phyloP scores from a whole-genome alignment of 495 filamentous ascomycete genomes.

The Trichoderma asperelloides region DNA sequence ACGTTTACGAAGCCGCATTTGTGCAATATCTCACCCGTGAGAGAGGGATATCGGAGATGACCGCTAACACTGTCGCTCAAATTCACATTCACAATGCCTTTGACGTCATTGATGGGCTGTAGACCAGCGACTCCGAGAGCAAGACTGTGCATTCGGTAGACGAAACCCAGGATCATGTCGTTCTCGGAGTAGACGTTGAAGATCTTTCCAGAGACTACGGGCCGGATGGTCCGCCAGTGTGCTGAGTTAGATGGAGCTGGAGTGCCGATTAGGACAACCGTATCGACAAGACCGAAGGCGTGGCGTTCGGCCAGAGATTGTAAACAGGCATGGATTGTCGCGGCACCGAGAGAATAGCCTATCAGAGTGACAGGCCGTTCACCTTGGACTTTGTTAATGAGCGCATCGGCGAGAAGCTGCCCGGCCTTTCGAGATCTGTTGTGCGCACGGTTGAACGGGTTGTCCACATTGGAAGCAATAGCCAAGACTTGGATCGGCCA shows the following conservation, averaged over 20 bases:
- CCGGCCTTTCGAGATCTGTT: slow-evolving; percentile 75
- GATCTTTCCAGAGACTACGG: slow-evolving; percentile 62
- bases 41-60: slow-evolving; percentile 60
- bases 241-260: slow-evolving; percentile 57
- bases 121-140: slow-evolving; percentile 72
- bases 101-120: slow-evolving; percentile 51
- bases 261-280: slow-evolving; percentile 72
- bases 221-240: slow-evolving; percentile 61
- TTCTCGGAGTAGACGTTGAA: slow-evolving; percentile 73
- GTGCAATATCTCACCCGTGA: slow-evolving; percentile 59
- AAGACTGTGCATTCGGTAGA: slow-evolving; percentile 68
- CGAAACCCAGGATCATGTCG: slow-evolving; percentile 66
- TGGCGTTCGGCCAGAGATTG: slow-evolving; percentile 55
- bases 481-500: slow-evolving; percentile 70
- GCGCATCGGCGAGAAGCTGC: slow-evolving; percentile 69
- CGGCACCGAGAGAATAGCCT: slow-evolving; percentile 76
- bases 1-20: slow-evolving; percentile 61
- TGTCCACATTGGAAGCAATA: slow-evolving; percentile 59
- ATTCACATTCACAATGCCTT: slow-evolving; percentile 67
- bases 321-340: slow-evolving; percentile 73
- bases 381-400: slow-evolving; percentile 78
- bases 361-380: slow-evolving; percentile 77
- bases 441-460: slow-evolving; percentile 74
- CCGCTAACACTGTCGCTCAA: slow-evolving; percentile 64
- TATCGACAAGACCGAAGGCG: slow-evolving; percentile 74